Base-by-base conservation (phyloP, 768 basidiomycete genomes). In the Vararia minispora region DNA sequence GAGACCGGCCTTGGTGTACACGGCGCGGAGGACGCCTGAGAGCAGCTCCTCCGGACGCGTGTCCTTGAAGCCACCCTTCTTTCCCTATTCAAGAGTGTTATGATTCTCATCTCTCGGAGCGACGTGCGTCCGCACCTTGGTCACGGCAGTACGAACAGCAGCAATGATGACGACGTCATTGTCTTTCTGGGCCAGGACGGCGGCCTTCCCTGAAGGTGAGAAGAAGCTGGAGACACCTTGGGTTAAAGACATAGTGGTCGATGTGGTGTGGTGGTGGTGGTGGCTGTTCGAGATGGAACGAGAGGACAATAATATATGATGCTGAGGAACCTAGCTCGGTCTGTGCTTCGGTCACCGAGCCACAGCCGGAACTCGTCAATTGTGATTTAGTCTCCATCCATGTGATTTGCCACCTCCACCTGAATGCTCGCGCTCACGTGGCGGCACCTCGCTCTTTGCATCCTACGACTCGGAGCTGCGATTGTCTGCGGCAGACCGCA, bases 31-130 rank as follows among this genome's bases (percentile, higher is more conserved):
- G 47, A 86, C 75, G 36, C 74, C 78, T 2, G 82, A 76, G 40
- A 92, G 72, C 50, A 87, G 67, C 46, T 86, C 76, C 43, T 90
- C 88, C 5, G 86, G 82, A 36, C 74, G 71, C 25, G 86, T 90
- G 60, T 92, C 86, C 60, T 89, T 89, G 72, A 90, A 91, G 11
- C 81, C 85, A 39, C 90, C 90, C 53, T 89, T 91, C 54, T 69
- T 77, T 18, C 74, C 75, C 84, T 87, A 46, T 33, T 12, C 40
- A 21, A 30, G 33, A 31, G 21, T n/a, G 22, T 38, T 16, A 18
- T 17, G 35, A 35, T 27, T 35, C 35, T 48, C 35, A 21, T 22
- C 23, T 14, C n/a, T 13, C 11, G 32, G n/a, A 35, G 43, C 25
- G 22, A n/a, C 13, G 20, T 27, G 6, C 10, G 30, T 7, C 53